Conservation (phyloP, 345 rosid genomes). For the Diplotaxis tenuifolia region DNA sequence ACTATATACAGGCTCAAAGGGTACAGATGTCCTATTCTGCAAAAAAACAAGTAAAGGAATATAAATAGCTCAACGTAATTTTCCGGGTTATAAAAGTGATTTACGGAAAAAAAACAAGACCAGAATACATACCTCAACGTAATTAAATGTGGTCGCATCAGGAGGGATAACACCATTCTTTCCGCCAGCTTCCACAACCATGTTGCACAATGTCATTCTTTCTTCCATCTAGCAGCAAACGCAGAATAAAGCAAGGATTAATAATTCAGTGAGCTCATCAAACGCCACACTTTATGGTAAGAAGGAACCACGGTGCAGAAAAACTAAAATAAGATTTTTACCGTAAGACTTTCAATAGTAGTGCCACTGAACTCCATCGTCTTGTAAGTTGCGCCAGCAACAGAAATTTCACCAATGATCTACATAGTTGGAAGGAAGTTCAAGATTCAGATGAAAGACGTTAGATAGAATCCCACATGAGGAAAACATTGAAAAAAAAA, state of each 20-base stretch:
- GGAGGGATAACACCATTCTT: slow-evolving; percentile 96
- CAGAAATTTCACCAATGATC: slow-evolving; percentile 98
- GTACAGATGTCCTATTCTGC: slow-evolving; percentile 80
- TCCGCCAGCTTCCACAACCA: slow-evolving; percentile 99
- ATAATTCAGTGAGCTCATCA: no score
- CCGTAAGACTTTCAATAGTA: slow-evolving; percentile 78
- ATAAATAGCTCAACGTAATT: neutral
- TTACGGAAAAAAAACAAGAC: neutral
- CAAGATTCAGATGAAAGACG: slow-evolving; percentile 5
- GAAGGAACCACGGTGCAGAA: no score
- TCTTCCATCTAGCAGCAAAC: slow-evolving; percentile 83
- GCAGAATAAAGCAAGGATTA: neutral
- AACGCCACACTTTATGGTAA: no score
- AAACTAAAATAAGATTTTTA: slow-evolving; percentile 33
- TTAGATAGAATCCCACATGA: neutral
- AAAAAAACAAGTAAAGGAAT: slow-evolving; percentile 18
- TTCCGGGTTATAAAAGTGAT: neutral
- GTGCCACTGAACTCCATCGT: slow-evolving; percentile 95
- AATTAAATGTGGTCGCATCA: slow-evolving; percentile 83
- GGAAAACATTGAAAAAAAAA: neutral
- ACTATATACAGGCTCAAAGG: slow-evolving; percentile 88
- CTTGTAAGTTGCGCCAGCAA: slow-evolving; percentile 96
- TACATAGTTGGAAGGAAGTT: slow-evolving; percentile 34
- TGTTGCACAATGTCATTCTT: slow-evolving; percentile 93
- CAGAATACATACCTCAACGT: slow-evolving; percentile 66